Evolutionary conservation across 441 rosid species (phyloP).

Genomic region (Jatropha podagrica): DNA sequence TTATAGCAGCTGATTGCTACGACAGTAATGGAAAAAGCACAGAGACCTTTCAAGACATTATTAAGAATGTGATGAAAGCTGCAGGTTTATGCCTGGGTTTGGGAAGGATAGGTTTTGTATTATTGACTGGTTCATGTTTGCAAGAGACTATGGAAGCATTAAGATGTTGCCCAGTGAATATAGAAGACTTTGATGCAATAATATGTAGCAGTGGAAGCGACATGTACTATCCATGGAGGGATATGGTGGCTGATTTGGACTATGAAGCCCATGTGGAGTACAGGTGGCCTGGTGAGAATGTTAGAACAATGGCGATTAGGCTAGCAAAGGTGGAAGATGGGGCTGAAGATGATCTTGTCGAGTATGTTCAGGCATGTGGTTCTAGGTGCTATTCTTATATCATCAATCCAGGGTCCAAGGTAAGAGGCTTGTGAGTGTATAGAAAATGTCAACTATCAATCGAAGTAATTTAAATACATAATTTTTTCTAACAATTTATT

Average conservation of each 20-base stretch:
- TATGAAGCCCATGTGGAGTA: slow-evolving; percentile 76
- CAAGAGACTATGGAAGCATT: slow-evolving; percentile 58
- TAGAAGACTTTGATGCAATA: slow-evolving; percentile 78
- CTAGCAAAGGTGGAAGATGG: slow-evolving; percentile 57
- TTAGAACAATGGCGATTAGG: slow-evolving; percentile 49
- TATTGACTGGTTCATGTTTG: slow-evolving; percentile 66
- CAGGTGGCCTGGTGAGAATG: slow-evolving; percentile 87
- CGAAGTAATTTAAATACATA: neutral
- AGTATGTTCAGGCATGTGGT: slow-evolving; percentile 45
- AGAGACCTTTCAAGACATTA: slow-evolving; percentile 42
- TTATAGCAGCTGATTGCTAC: slow-evolving; percentile 68
- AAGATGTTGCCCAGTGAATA: slow-evolving; percentile 47
- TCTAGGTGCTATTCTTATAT: slow-evolving; percentile 65
- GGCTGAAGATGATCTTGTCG: slow-evolving; percentile 50
- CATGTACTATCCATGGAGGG: slow-evolving; percentile 79
- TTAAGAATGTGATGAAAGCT: slow-evolving; percentile 65
- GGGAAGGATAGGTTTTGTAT: slow-evolving; percentile 61
- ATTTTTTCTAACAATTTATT: slow-evolving; percentile 10
- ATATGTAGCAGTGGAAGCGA: slow-evolving; percentile 86
- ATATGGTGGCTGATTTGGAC: slow-evolving; percentile 64
- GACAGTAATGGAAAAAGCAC: slow-evolving; percentile 43
- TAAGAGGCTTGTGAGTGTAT: slow-evolving; percentile 25
- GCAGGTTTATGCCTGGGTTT: slow-evolving; percentile 46
- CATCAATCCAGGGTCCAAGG: slow-evolving; percentile 74
- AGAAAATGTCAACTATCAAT: neutral